Conservation (phyloP, 192 early-diverging fungal genomes). For the Dimargaris cristalligena region DNA sequence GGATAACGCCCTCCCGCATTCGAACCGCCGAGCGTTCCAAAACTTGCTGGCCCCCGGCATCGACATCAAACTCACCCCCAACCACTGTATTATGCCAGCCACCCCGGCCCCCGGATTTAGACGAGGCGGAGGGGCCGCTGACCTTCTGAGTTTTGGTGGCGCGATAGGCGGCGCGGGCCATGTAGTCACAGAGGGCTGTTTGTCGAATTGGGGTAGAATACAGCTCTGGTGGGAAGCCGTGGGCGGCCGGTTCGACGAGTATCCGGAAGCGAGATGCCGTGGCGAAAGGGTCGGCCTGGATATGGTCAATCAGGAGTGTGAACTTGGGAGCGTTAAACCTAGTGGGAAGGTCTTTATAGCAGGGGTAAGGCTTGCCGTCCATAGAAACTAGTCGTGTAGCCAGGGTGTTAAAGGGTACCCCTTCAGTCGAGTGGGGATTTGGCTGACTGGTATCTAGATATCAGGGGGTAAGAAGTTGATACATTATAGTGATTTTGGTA, state of each 20-base stretch:
- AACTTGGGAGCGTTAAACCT: slow-evolving; percentile 16
- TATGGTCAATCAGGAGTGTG: slow-evolving; percentile 17
- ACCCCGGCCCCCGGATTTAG: slow-evolving; percentile 1
- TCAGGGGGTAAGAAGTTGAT: no score
- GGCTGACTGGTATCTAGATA: no score
- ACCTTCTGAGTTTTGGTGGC: slow-evolving; percentile 9
- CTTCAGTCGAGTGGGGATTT: no score
- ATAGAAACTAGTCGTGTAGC: no score
- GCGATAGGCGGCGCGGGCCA: slow-evolving; percentile 17
- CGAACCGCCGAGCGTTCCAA: slow-evolving; percentile 27
- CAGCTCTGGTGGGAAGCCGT: slow-evolving; percentile 17
- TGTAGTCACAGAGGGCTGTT: slow-evolving; percentile 25
- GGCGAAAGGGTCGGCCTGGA: slow-evolving; percentile 34
- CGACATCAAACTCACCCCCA: slow-evolving; percentile 23
- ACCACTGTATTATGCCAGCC: slow-evolving; percentile 19
- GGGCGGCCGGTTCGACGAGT: slow-evolving; percentile 17
- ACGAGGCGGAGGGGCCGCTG: neutral
- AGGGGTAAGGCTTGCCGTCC: no score
- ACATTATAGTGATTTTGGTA: no score
- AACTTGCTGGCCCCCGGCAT: slow-evolving; percentile 33
- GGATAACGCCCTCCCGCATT: slow-evolving; percentile 13
- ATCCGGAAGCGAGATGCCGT: slow-evolving; percentile 31
- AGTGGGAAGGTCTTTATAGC: slow-evolving; percentile 22
- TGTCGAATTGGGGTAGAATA: slow-evolving; percentile 17
- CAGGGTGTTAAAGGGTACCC: no score